Percentiles rank a stretch among this genome's conserved stretches.
phyloP scores from a whole-genome alignment of 768 basidiomycete genomes.

The Sporobolomyces phaffii region DNA sequence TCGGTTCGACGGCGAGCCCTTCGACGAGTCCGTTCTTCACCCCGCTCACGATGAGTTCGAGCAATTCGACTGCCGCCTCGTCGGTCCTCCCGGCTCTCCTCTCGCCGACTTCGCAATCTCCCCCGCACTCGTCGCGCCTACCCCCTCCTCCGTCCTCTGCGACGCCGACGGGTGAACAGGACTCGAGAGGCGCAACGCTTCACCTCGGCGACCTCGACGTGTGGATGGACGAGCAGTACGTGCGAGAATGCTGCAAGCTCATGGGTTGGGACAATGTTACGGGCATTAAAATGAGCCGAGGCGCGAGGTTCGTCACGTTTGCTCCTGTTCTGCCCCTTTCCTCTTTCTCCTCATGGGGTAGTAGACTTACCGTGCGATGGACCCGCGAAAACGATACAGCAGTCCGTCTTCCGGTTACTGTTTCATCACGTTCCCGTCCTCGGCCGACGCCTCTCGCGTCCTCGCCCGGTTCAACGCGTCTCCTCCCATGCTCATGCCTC shows the following conservation, averaged over 20 bases:
- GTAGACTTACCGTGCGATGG: too few relatives aligned
- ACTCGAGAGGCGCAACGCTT: constrained; percentile 30
- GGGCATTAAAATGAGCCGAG: constrained; percentile 61
- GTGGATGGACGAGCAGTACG: constrained; percentile 97
- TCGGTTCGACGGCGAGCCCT: constrained; percentile 7
- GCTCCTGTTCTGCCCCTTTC: background rate
- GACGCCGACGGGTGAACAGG: background rate
- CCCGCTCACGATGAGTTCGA: constrained; percentile 16
- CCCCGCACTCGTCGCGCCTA: background rate
- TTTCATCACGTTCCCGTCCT: constrained; percentile 75
- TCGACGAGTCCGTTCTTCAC: constrained; percentile 23
- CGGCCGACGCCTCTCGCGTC: constrained; percentile 63
- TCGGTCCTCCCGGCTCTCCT: constrained; percentile 10
- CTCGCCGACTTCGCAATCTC: constrained; percentile 9
- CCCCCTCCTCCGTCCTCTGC: background rate
- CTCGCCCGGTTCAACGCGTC: constrained; percentile 58
- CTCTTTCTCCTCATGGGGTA: background rate
- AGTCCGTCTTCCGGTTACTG: constrained; percentile 70
- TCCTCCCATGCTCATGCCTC: constrained; percentile 65
- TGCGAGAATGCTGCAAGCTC: constrained; percentile 72
- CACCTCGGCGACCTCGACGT: constrained; percentile 73
- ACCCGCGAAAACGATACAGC: constrained; percentile 43
- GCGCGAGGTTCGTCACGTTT: constrained; percentile 49
- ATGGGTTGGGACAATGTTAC: constrained; percentile 68
- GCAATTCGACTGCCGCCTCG: constrained; percentile 12